Conservation (phyloP, 257 asterid species). For the Penstemon barbatus region DNA sequence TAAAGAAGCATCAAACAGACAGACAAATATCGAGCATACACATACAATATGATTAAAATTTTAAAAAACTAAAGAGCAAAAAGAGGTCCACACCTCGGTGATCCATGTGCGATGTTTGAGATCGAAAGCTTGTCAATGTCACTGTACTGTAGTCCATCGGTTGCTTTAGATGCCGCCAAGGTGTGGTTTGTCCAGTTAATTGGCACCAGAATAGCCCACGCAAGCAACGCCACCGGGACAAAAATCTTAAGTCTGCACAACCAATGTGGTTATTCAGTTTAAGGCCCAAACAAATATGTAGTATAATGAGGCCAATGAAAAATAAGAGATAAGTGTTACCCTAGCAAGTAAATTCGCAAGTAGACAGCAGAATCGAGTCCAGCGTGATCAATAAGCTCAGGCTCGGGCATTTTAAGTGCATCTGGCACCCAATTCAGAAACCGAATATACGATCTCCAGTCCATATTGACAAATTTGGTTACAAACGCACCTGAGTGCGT, state of each 20-base stretch:
- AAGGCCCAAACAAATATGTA: background rate
- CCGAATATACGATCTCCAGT: slow-evolving; percentile 81
- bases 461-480: slow-evolving; percentile 70
- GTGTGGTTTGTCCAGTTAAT: slow-evolving; percentile 93
- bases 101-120: slow-evolving; percentile 73
- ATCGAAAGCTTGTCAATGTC: slow-evolving; percentile 90
- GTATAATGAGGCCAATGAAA: background rate
- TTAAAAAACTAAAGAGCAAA: background rate
- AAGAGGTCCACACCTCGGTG: slow-evolving; percentile 48
- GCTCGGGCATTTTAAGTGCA: slow-evolving; percentile 93
- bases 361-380: slow-evolving; percentile 93
- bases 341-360: slow-evolving; percentile 89
- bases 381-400: slow-evolving; percentile 93
- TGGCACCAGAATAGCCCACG: slow-evolving; percentile 87
- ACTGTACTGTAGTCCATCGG: slow-evolving; percentile 48
- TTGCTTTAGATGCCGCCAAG: slow-evolving; percentile 48
- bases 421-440: slow-evolving; percentile 96
- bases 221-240: slow-evolving; percentile 75
- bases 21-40: slow-evolving; percentile 12
- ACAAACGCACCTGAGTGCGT: slow-evolving; percentile 59
- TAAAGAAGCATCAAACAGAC: slow-evolving; percentile 2
- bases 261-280: slow-evolving; percentile 8
- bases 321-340: slow-evolving; percentile 44
- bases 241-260: slow-evolving; percentile 82
- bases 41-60: background rate